phyloP scores from a whole-genome alignment of 2,329 filamentous ascomycete genomes.

The Ceratocystis alfenasii region DNA sequence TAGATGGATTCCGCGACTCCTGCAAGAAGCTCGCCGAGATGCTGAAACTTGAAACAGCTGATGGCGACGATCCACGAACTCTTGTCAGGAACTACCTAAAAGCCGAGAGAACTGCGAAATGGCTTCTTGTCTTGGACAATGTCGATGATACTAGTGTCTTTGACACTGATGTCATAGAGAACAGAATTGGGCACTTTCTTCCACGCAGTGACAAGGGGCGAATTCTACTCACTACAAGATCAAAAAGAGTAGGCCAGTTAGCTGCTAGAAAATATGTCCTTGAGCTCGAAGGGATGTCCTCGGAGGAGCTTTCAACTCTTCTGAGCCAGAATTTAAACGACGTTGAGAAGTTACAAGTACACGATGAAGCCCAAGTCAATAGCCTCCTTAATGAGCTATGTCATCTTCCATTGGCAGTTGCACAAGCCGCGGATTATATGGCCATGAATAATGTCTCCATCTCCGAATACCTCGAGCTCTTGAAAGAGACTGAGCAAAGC shows the following conservation, averaged over 20 bases:
- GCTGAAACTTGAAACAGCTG: not conserved
- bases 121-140: slow-evolving; percentile 26
- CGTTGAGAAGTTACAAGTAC: not conserved
- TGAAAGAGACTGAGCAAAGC: not conserved
- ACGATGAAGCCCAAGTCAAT: not conserved
- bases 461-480: not conserved
- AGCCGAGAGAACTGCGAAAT: slow-evolving; percentile 22
- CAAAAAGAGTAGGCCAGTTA: not conserved
- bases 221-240: slow-evolving; percentile 11
- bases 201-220: slow-evolving; percentile 23
- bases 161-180: not conserved
- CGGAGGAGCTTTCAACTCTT: not conserved
- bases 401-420: slow-evolving; percentile 23
- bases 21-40: not conserved
- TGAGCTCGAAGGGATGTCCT: not conserved
- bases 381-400: not conserved
- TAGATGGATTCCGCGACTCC: not conserved
- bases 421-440: slow-evolving; percentile 23
- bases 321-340: not conserved
- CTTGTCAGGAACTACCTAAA: slow-evolving; percentile 22
- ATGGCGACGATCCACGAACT: not conserved
- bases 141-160: slow-evolving; percentile 23
- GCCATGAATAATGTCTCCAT: not conserved
- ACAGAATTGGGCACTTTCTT: slow-evolving; percentile 25
- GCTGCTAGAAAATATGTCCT: not conserved